A percentile compares a stretch with the other conserved stretches of the same genome.
phyloP scores from a whole-genome alignment of 345 rosid species.

The Pistacia integerrima region DNA sequence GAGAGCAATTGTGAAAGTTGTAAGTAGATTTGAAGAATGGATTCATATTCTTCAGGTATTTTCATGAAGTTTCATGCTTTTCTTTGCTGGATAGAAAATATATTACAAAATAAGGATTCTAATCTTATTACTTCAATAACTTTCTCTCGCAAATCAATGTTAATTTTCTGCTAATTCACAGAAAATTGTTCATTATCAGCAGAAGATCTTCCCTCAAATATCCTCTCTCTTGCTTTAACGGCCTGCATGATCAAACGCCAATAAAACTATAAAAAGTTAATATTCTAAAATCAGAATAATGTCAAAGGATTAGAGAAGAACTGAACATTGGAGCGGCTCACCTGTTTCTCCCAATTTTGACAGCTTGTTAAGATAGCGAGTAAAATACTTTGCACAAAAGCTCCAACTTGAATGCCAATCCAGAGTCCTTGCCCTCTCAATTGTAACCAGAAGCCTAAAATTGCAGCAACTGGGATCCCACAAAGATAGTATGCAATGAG shows the following conservation, averaged over 20 bases:
- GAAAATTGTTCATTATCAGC: neutral
- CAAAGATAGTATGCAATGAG: constrained; percentile 64
- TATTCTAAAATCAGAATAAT: neutral
- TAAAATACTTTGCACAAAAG: constrained; percentile 50
- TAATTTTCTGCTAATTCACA: neutral
- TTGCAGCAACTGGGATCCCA: constrained; percentile 68
- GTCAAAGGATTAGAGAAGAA: neutral
- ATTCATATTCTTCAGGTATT: no score
- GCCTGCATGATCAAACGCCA: constrained; percentile 34
- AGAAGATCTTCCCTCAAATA: constrained; percentile 5
- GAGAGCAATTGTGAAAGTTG: no score
- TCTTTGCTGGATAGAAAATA: no score
- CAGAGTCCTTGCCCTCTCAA: constrained; percentile 74
- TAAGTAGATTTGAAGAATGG: no score
- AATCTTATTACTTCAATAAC: no score
- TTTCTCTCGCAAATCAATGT: no score
- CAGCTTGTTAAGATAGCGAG: constrained; percentile 52
- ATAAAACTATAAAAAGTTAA: neutral
- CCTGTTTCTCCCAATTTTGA: constrained; percentile 69
- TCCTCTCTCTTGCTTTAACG: constrained; percentile 41
- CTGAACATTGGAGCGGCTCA: constrained; percentile 8
- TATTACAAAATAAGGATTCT: no score
- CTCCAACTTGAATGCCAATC: constrained; percentile 71
- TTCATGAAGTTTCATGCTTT: no score
- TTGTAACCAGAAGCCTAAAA: constrained; percentile 57